Conservation (phyloP, 768 basidiomycete genomes). For the Podaxis sp. region DNA sequence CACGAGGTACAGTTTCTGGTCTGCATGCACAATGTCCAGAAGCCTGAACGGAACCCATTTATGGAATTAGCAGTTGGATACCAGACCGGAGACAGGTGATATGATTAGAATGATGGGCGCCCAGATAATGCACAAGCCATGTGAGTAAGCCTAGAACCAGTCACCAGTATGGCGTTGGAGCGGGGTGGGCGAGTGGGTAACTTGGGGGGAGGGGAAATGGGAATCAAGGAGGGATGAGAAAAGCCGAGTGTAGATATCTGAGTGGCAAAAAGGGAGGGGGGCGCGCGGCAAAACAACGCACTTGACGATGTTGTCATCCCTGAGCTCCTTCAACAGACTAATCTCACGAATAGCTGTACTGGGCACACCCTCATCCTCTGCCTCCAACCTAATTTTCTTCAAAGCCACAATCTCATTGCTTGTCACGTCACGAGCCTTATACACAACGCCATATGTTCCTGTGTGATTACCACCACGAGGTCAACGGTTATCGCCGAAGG, state of each 20-base stretch:
- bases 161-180: too few species aligned
- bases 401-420: slow-evolving; percentile 88
- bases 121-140: not conserved
- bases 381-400: slow-evolving; percentile 98
- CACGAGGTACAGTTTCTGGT: slow-evolving; percentile 96
- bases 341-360: slow-evolving; percentile 98
- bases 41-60: slow-evolving; percentile 49
- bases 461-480: slow-evolving; percentile 15
- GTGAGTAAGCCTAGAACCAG: too few species aligned
- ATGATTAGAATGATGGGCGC: slow-evolving; percentile 16
- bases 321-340: slow-evolving; percentile 93
- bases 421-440: slow-evolving; percentile 86
- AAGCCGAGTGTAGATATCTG: not conserved
- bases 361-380: slow-evolving; percentile 98
- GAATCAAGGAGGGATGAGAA: not conserved
- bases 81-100: slow-evolving; percentile 8
- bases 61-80: slow-evolving; percentile 6
- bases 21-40: slow-evolving; percentile 94
- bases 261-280: not conserved
- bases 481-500: not conserved
- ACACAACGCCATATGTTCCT: slow-evolving; percentile 99
- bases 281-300: slow-evolving; percentile 30
- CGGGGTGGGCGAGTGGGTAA: not conserved
- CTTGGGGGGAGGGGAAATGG: not conserved
- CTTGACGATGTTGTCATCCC: slow-evolving; percentile 96